Evolutionary conservation across 78 protist species (phyloP).

Genomic region (Protostelium mycophagum): DNA sequence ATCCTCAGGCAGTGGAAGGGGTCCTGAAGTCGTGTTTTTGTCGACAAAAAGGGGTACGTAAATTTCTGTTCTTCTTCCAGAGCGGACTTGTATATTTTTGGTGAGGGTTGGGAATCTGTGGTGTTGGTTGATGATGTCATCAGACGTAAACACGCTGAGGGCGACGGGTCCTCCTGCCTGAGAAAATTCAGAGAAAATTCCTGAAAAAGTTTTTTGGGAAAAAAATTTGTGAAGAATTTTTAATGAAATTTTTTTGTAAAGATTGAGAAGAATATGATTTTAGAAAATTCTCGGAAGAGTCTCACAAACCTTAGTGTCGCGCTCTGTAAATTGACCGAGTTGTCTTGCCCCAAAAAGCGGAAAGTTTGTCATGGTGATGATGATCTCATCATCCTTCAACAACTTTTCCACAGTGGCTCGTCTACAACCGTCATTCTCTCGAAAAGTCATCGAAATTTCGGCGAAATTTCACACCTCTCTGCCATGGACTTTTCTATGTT

Average conservation of each 20-base stretch:
- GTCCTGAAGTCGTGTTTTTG: slow-evolving; percentile 37
- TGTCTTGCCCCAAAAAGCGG: slow-evolving; percentile 57
- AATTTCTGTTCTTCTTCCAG: slow-evolving; percentile 82
- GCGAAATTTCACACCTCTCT: not conserved
- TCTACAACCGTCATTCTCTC: slow-evolving; percentile 11
- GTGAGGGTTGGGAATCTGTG: slow-evolving; percentile 89
- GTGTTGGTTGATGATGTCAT: slow-evolving; percentile 81
- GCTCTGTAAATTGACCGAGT: slow-evolving; percentile 28
- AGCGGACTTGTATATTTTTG: slow-evolving; percentile 80
- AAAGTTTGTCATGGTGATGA: slow-evolving; percentile 44
- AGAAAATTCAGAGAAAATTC: not conserved
- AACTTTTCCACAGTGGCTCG: slow-evolving; percentile 11
- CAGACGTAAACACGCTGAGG: slow-evolving; percentile 80
- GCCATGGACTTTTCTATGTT: not conserved
- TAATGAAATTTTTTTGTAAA: too few species aligned
- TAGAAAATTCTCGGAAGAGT: too few species aligned
- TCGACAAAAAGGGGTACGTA: slow-evolving; percentile 87
- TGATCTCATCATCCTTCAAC: slow-evolving; percentile 11
- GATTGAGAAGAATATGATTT: too few species aligned
- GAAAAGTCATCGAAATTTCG: not conserved
- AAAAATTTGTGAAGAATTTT: too few species aligned
- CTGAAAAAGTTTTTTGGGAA: not conserved
- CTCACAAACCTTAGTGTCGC: too few species aligned
- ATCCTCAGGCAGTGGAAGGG: not conserved
- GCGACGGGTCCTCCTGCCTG: slow-evolving; percentile 54